Conservation (phyloP, 2,329 filamentous ascomycete species). For the Aspergillus caelatus region DNA sequence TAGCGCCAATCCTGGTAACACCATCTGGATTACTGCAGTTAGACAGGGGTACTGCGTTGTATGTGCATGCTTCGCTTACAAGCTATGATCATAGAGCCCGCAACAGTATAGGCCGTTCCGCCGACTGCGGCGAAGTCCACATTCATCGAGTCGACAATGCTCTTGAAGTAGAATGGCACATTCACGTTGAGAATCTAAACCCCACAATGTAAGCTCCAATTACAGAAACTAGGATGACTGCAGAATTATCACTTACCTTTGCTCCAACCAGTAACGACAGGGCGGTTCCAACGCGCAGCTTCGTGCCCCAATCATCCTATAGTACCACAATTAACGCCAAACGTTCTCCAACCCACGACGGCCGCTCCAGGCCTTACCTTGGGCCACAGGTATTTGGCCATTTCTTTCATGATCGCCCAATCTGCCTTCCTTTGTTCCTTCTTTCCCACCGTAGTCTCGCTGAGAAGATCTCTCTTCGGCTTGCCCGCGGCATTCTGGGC, state of each 20-base stretch:
- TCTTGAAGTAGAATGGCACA: conserved; percentile 99
- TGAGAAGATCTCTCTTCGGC: conserved; percentile 61
- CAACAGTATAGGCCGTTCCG: conserved; percentile 86
- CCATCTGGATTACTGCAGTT: conserved; percentile 60
- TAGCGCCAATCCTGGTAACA: conserved; percentile 81
- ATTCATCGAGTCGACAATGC: conserved; percentile 96
- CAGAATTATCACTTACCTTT: conserved; percentile 60
- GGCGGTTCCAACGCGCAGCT: conserved; percentile 82
- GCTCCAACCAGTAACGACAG: conserved; percentile 81
- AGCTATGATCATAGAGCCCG: conserved; percentile 88
- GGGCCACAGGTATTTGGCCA: conserved; percentile 95
- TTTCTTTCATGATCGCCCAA: conserved; percentile 98
- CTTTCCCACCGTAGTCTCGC: conserved; percentile 66
- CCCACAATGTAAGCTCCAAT: conserved; percentile 20
- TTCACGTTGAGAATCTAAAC: conserved; percentile 82
- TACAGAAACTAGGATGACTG: not conserved
- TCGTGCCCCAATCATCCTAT: conserved; percentile 74
- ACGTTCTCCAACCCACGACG: not conserved
- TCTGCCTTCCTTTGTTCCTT: conserved; percentile 94
- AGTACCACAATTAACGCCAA: conserved; percentile 21
- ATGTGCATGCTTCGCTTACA: conserved; percentile 53
- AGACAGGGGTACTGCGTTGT: conserved; percentile 8
- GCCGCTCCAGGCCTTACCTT: conserved; percentile 54
- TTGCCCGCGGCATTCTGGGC: conserved; percentile 29
- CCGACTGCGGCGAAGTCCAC: conserved; percentile 84